A percentile compares a stretch with the other conserved stretches of the same genome.
These are phyloP conservation scores for Pseudopithomyces maydicus DNA, from an alignment of 2,329 filamentous ascomycete genomes.

Conservation along the genomic window DNA sequence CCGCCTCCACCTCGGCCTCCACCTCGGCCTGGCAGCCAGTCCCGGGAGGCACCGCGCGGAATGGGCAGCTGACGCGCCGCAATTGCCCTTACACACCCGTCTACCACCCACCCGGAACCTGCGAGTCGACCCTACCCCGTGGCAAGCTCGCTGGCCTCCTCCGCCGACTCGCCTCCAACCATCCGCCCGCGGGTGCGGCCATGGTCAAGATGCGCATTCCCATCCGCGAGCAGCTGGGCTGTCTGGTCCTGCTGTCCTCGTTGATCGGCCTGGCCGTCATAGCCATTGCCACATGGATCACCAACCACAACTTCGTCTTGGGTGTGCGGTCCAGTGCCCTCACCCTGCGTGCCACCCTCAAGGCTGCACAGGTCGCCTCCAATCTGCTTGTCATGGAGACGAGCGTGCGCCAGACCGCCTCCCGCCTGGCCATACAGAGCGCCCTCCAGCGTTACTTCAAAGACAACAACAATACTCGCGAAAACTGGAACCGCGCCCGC, in stretches of 20 bases:
- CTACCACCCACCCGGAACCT: background rate
- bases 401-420: constrained; percentile 72
- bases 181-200: constrained; percentile 3
- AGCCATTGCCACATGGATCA: constrained; percentile 73
- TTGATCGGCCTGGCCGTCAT: constrained; percentile 78
- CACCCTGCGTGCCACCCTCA: constrained; percentile 80
- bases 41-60: constrained; percentile 22
- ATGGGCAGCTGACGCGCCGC: constrained; percentile 29
- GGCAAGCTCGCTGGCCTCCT: background rate
- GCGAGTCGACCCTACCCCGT: background rate
- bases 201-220: constrained; percentile 75
- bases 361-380: constrained; percentile 79
- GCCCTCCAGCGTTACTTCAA: constrained; percentile 59
- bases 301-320: constrained; percentile 66
- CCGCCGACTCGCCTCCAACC: background rate
- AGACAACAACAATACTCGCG: constrained; percentile 57
- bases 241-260: constrained; percentile 76
- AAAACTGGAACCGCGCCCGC: constrained; percentile 65
- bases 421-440: constrained; percentile 60
- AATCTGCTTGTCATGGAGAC: constrained; percentile 81
- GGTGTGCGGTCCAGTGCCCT: constrained; percentile 59
- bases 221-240: constrained; percentile 84
- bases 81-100: constrained; percentile 12
- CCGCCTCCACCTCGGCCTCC: constrained; percentile 8
- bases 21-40: constrained; percentile 3